Base-by-base conservation (phyloP, 495 filamentous ascomycete genomes). In the Penicillium silybi region DNA sequence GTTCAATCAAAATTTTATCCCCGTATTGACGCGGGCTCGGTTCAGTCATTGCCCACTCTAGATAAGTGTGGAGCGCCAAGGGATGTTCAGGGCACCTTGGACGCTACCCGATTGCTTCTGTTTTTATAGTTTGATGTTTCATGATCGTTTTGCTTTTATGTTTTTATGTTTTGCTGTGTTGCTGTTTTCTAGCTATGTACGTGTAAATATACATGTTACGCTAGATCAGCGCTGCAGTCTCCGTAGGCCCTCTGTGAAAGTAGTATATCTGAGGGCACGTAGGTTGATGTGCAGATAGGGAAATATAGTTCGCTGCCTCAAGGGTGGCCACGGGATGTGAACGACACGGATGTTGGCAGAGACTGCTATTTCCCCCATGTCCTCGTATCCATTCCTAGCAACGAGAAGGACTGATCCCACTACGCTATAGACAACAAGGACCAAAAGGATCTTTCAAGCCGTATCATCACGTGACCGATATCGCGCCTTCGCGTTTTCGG, bases 1-100 rank as follows among this genome's bases (percentile, higher is more conserved):
- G 64, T 67, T 71, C 70, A 67, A 62, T 59, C 61, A 69, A 67
- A 63, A 66, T 58, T 61, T 29, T 50, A 54, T 50, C 34, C 52
- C 52, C 58, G 35, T 53, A 39, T 49, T 52, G 54, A 53, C 49
- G 35, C 29, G 42, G 61, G 44, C 45, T 49, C 52, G 45, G 51
- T 57, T 56, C 46, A 39, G 42, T 46, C 45, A 37, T 54, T 47
- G 46, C 45, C 42, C 27, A 57, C 43, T 47, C 44, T 64, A 64
- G 62, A 62, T 32, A 59, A 46, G 35, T 43, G 51, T 32, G 48
- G 44, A 48, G 52, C 46, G 37, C 38, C 48, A 35, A 50, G 37
- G 53, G 38, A 46, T 53, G 48, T 43, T 39, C 15, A 11, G 49
- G 47, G 52, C 46, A 42, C 62, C 64, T 66, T 59, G 61, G 52